Conservation (phyloP, 2,329 filamentous ascomycete species). For the Arthrinium puccinioides region DNA sequence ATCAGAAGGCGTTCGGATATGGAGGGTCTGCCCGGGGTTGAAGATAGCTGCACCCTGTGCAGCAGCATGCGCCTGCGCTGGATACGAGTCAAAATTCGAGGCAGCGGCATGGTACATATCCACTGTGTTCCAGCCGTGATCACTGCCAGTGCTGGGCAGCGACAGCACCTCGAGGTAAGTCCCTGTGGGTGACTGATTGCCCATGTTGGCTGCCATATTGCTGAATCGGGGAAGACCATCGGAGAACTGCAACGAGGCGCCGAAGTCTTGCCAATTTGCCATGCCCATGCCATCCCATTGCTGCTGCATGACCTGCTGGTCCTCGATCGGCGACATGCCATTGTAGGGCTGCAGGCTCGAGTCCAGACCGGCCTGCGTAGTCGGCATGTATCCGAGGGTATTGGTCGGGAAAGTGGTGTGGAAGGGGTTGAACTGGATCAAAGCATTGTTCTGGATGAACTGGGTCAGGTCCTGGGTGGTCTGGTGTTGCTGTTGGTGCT, state of each 20-base stretch:
- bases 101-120: slow-evolving; percentile 54
- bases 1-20: slow-evolving; percentile 80
- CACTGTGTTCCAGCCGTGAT: slow-evolving; percentile 81
- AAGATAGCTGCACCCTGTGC: slow-evolving; percentile 65
- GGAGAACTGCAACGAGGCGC: slow-evolving; percentile 46
- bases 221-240: slow-evolving; percentile 35
- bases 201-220: too few relatives aligned
- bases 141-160: slow-evolving; percentile 68
- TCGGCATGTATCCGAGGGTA: slow-evolving; percentile 53
- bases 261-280: slow-evolving; percentile 76
- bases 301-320: slow-evolving; percentile 46
- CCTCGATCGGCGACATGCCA: slow-evolving; percentile 49
- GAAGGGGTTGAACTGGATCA: slow-evolving; percentile 50
- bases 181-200: slow-evolving; percentile 64
- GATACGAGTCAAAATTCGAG: slow-evolving; percentile 59
- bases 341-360: slow-evolving; percentile 54
- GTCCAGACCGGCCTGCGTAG: slow-evolving; percentile 58
- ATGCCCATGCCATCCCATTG: slow-evolving; percentile 54
- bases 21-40: slow-evolving; percentile 85
- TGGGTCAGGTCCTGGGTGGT: slow-evolving; percentile 39
- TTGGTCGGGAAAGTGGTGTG: slow-evolving; percentile 39
- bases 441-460: slow-evolving; percentile 50
- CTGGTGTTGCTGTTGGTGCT: slow-evolving; percentile 42
- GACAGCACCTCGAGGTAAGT: slow-evolving; percentile 83
- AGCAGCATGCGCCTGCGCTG: slow-evolving; percentile 38